phyloP scores from a whole-genome alignment of 2,329 filamentous ascomycete genomes.

The Fusarium acutatum region DNA sequence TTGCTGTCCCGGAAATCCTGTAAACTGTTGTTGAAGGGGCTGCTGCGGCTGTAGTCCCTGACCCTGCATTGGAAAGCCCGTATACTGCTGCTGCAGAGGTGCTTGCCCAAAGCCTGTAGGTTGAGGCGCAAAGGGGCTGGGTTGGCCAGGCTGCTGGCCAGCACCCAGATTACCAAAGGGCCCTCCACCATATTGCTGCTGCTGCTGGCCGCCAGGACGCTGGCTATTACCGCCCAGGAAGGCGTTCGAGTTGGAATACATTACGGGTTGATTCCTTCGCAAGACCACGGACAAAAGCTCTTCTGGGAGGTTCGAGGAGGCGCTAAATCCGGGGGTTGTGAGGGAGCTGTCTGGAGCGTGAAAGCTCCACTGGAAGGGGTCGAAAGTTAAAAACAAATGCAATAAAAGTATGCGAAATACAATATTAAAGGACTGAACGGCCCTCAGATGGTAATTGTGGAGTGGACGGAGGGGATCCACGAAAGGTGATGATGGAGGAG shows the following conservation, averaged over 20 bases:
- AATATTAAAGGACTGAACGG: constrained; percentile 27
- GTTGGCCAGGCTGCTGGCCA: constrained; percentile 56
- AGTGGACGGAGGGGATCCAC: constrained; percentile 26
- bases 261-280: constrained; percentile 51
- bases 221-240: constrained; percentile 82
- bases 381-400: constrained; percentile 4
- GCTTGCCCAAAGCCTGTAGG: constrained; percentile 67
- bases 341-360: constrained; percentile 9
- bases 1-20: constrained; percentile 64
- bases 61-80: constrained; percentile 65
- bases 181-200: constrained; percentile 56
- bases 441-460: constrained; percentile 20
- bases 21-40: constrained; percentile 72
- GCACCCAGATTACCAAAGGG: constrained; percentile 54
- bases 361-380: constrained; percentile 9
- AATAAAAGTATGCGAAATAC: constrained; percentile 28
- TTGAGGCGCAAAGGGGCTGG: constrained; percentile 64
- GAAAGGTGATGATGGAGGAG: constrained; percentile 27
- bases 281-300: constrained; percentile 25
- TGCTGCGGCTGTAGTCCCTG: constrained; percentile 65
- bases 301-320: constrained; percentile 19
- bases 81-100: constrained; percentile 65
- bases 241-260: constrained; percentile 92
- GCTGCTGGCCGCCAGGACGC: constrained; percentile 70
- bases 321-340: constrained; percentile 32